Percentiles rank a stretch among this genome's conserved stretches.
phyloP scores from a whole-genome alignment of 2,329 filamentous ascomycete species.

The Colletotrichum camelliae region DNA sequence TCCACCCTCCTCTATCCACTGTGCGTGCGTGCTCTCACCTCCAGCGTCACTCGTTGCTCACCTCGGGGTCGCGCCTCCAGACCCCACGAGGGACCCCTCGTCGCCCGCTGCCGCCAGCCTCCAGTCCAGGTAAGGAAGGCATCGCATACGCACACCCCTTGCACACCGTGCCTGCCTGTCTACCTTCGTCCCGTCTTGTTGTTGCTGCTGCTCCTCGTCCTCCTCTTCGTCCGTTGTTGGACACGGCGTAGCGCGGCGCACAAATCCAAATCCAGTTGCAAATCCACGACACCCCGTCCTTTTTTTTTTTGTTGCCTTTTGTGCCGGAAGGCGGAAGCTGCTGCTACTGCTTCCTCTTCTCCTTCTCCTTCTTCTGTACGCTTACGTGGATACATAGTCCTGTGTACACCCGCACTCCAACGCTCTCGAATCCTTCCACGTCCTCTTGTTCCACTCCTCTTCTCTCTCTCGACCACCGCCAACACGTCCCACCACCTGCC shows the following conservation, averaged over 20 bases:
- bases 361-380: not conserved
- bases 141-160: not conserved
- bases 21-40: not conserved
- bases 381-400: constrained; percentile 19
- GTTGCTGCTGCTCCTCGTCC: not conserved
- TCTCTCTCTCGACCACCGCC: not conserved
- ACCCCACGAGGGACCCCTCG: not conserved
- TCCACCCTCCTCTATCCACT: not conserved
- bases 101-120: not conserved
- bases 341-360: not conserved
- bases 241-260: not conserved
- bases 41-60: not conserved
- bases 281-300: not conserved
- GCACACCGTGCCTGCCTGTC: not conserved
- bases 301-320: not conserved
- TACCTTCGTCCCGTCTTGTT: not conserved
- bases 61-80: not conserved
- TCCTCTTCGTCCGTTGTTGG: not conserved
- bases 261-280: not conserved
- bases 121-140: not conserved
- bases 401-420: not conserved
- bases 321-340: not conserved
- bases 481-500: not conserved
- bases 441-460: not conserved
- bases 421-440: not conserved